A percentile compares a stretch with the other conserved stretches of the same genome.
Evolutionary conservation across 228 moss, liverwort and hornwort genomes (phyloP).

Genomic region (Sphagnum fallax): DNA sequence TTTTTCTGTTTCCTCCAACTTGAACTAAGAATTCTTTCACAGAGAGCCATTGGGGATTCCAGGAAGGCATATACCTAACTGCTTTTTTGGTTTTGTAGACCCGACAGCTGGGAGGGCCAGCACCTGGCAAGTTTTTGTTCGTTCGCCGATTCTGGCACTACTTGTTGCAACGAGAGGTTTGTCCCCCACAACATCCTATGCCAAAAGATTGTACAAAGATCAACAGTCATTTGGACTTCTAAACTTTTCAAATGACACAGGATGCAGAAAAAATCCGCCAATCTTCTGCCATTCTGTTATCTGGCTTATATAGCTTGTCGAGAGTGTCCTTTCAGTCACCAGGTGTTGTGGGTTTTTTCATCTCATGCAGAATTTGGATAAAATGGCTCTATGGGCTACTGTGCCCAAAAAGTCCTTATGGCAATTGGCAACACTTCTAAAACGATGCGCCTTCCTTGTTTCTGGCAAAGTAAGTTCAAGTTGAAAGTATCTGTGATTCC

Average conservation of each 20-base stretch:
- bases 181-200: background rate
- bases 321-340: too few species aligned
- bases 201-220: too few species aligned
- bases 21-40: too few species aligned
- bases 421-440: slow-evolving; percentile 52
- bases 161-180: slow-evolving; percentile 70
- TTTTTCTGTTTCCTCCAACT: background rate
- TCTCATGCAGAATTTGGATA: slow-evolving; percentile 50
- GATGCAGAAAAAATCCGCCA: too few species aligned
- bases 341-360: too few species aligned
- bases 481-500: too few species aligned
- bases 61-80: too few species aligned
- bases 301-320: too few species aligned
- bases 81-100: slow-evolving; percentile 32
- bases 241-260: too few species aligned
- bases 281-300: too few species aligned
- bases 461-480: slow-evolving; percentile 59
- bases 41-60: too few species aligned
- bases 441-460: slow-evolving; percentile 66
- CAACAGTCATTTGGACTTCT: too few species aligned
- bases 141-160: slow-evolving; percentile 87
- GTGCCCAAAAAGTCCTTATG: slow-evolving; percentile 55
- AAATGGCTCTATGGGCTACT: slow-evolving; percentile 59
- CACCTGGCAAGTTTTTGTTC: slow-evolving; percentile 50
- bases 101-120: slow-evolving; percentile 65